Conservation (phyloP, 140 eudicot genomes). For the Bidens hawaiensis region DNA sequence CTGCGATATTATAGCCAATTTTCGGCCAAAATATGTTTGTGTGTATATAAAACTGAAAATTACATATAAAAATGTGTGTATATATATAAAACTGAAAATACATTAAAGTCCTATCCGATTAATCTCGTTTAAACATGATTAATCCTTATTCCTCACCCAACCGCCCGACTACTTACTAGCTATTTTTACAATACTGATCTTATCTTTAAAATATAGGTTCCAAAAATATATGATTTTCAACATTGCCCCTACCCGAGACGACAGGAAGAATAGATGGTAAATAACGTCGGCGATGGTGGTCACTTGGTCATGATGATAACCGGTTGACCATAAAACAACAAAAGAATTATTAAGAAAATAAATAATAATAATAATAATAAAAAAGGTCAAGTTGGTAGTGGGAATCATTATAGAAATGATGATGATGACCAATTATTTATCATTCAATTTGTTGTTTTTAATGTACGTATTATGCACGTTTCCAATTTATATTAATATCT, state of each 20-base stretch:
- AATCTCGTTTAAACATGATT: too few species aligned
- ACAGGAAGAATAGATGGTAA: background rate
- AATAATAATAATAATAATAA: too few species aligned
- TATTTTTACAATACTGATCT: too few species aligned
- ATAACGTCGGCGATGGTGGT: background rate
- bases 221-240: background rate
- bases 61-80: too few species aligned
- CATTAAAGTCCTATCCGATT: too few species aligned
- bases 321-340: constrained; percentile 3
- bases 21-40: too few species aligned
- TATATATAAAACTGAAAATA: too few species aligned
- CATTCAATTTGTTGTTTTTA: constrained; percentile 17
- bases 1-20: too few species aligned
- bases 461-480: constrained; percentile 9
- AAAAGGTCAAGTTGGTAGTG: background rate
- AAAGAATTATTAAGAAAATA: background rate
- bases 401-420: background rate
- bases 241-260: background rate
- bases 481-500: constrained; percentile 10
- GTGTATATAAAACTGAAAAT: too few species aligned
- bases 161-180: too few species aligned
- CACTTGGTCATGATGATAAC: background rate
- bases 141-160: too few species aligned
- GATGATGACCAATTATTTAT: background rate
- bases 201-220: too few species aligned